phyloP scores from a whole-genome alignment of 2,329 filamentous ascomycete genomes.

The Colletotrichum limetticola region DNA sequence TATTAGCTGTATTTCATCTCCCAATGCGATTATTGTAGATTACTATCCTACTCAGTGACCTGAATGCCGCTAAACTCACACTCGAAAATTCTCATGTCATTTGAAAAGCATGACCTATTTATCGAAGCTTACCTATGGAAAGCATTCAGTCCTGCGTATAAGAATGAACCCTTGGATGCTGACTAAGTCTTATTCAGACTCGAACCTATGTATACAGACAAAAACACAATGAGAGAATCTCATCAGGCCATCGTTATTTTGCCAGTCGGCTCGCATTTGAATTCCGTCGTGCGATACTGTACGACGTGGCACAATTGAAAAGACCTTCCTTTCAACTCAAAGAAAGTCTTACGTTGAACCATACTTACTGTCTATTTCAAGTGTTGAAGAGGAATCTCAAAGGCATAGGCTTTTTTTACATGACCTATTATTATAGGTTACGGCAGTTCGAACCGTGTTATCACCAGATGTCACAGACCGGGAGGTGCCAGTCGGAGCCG shows the following conservation, averaged over 20 bases:
- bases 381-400: no score
- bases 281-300: background rate
- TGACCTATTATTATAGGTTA: background rate
- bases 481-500: slow-evolving; percentile 23
- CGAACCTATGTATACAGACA: background rate
- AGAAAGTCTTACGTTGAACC: no score
- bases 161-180: background rate
- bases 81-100: no score
- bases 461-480: background rate
- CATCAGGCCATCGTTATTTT: background rate
- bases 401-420: background rate
- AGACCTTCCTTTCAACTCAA: no score
- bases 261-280: background rate
- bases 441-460: background rate
- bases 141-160: background rate
- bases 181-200: background rate
- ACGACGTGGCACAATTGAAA: no score
- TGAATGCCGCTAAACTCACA: no score
- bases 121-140: background rate
- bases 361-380: no score
- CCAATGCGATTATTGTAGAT: no score
- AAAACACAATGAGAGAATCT: background rate
- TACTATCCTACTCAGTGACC: no score
- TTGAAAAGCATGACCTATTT: no score
- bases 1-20: no score